Base-by-base conservation (phyloP, 805 yeast genomes). In the Pichia paraexigua region DNA sequence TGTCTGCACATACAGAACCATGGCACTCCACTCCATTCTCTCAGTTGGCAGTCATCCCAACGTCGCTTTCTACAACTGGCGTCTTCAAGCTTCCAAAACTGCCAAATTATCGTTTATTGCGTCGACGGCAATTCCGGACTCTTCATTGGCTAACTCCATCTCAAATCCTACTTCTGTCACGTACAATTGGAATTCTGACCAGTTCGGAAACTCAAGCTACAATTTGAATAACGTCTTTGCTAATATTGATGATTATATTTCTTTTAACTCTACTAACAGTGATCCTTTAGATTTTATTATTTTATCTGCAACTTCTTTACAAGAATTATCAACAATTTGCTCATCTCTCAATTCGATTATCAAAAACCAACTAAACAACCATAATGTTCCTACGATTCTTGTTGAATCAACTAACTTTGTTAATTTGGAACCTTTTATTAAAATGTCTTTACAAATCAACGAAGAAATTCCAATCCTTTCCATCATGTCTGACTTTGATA, bases 371-470 rank as follows among this genome's bases (percentile, higher is more conserved):
- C 20, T 59, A 6, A 44, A 55, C 5, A 46, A 50, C 22, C 56
- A 55, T 18, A 64, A 63, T 54, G 75, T 63, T 41, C 75, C 89
- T 25, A 69, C 81, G 35, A 68, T 86, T 2, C 68, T 85, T 25
- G 68, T 86, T 39, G 95, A 86, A 66, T 77, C 83, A 46, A 79
- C 88, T 2, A 87, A 88, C 5, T 85, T 78, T 62, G 78, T 86
- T 51, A 83, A 83, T 63, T 64, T 86, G 48, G 92, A 86, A 63
- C 85, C 87, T 9, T 85, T 85, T 62, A 75, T 57, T 41, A 72
- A 70, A 56, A 69, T 78, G 64, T 67, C 67, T 32, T 60, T 59
- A 54, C 72, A 56, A 51, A 59, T 69, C 17, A 59, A 58, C 11
- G 64, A 41, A 59, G 65, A 54, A 56, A 64, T 67, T 52, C 73